Percentiles rank a stretch among this genome's conserved stretches.
These are phyloP conservation scores for Acer campestre DNA, from an alignment of 345 rosid species.

Conservation along the genomic window DNA sequence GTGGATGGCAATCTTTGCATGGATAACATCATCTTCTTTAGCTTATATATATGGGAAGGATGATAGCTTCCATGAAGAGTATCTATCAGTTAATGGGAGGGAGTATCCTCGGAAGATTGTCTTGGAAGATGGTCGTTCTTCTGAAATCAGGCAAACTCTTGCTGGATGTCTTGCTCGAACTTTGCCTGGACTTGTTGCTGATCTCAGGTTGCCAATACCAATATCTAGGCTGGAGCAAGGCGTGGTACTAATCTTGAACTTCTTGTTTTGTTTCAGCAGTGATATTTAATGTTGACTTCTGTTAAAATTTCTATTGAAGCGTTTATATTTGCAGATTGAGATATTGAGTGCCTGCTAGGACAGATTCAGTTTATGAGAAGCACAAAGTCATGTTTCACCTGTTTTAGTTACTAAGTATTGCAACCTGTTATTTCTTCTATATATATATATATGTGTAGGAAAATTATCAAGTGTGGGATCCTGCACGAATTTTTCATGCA, in stretches of 20 bases:
- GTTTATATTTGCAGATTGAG: background rate
- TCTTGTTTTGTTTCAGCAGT: conserved; percentile 10
- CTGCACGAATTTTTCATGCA: no score
- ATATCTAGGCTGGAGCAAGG: conserved; percentile 79
- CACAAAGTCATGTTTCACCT: background rate
- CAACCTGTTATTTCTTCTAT: background rate
- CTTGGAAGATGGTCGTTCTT: conserved; percentile 67
- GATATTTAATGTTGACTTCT: background rate
- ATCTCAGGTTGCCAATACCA: conserved; percentile 63
- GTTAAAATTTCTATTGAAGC: background rate
- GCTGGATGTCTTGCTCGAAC: conserved; percentile 81
- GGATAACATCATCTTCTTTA: conserved; percentile 90
- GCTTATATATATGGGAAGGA: conserved; percentile 89
- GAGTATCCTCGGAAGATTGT: conserved; percentile 60
- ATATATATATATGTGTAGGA: no score
- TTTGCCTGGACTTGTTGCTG: conserved; percentile 68
- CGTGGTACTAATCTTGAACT: conserved; percentile 47
- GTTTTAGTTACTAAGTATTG: background rate
- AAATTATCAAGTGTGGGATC: no score
- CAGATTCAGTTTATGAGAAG: background rate
- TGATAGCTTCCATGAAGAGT: conserved; percentile 69
- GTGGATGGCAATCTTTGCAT: conserved; percentile 87
- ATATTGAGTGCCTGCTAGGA: background rate
- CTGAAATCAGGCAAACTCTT: conserved; percentile 81
- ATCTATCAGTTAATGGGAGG: conserved; percentile 62